A percentile compares a stretch with the other conserved stretches of the same genome.
phyloP scores from a whole-genome alignment of 768 basidiomycete species.

The Kondoa subrosea region DNA sequence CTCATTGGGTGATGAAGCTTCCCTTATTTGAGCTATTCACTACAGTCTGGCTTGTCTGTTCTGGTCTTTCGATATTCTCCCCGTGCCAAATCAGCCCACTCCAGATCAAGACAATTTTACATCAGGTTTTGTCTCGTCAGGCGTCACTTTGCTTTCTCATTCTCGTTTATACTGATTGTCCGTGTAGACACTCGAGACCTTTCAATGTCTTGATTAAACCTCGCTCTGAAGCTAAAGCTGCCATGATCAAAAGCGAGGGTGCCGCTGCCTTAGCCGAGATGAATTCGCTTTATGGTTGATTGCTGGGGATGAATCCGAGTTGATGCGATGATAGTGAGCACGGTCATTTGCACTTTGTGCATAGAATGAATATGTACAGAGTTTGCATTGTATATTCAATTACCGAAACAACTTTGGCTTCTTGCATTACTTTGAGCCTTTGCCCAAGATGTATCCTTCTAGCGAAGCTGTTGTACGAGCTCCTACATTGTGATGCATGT shows the following conservation, averaged over 20 bases:
- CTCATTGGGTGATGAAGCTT: neutral
- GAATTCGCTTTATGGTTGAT: neutral
- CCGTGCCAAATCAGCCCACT: neutral
- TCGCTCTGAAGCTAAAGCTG: neutral
- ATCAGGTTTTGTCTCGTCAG: neutral
- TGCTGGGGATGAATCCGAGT: neutral
- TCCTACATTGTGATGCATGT: conserved; percentile 2
- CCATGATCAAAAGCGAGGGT: neutral
- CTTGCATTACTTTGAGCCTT: neutral
- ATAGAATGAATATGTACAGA: too few species aligned
- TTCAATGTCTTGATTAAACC: neutral
- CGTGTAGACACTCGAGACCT: neutral
- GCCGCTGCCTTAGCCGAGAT: neutral
- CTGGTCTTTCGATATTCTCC: conserved; percentile 16
- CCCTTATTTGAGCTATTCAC: neutral
- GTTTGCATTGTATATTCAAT: neutral
- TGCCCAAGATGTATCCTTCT: neutral
- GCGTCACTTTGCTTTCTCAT: neutral
- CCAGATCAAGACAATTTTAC: conserved; percentile 4
- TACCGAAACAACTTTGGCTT: neutral
- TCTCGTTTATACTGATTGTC: too few species aligned
- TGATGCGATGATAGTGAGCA: too few species aligned
- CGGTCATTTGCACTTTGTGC: too few species aligned
- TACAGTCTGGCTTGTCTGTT: conserved; percentile 9
- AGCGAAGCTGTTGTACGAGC: neutral